These are phyloP conservation scores for Paxillus rubicundulus DNA, from an alignment of 768 basidiomycete species.

Conservation along the genomic window DNA sequence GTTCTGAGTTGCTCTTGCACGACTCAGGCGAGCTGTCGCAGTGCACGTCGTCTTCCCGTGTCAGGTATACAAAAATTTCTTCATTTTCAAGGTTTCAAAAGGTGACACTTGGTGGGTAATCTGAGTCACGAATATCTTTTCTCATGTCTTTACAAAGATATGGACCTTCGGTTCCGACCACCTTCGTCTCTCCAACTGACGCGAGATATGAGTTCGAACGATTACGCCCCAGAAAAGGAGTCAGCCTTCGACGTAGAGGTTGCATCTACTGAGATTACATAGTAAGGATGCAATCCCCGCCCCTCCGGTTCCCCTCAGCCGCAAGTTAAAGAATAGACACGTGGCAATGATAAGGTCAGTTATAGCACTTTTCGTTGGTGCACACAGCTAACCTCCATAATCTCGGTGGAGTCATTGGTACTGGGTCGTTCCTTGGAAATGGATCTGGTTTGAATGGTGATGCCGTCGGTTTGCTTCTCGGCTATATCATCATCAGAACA, in stretches of 20 bases:
- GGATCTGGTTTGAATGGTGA: conserved; percentile 36
- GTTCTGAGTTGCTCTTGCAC: too few species aligned
- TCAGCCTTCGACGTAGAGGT: neutral
- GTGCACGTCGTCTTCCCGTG: too few species aligned
- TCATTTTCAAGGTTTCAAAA: too few species aligned
- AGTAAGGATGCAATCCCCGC: neutral
- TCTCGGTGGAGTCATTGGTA: conserved; percentile 39
- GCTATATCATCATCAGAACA: conserved; percentile 34
- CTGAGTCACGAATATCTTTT: neutral
- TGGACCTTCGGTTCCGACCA: neutral
- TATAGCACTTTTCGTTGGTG: neutral
- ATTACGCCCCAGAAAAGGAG: neutral
- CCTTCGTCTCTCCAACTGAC: neutral
- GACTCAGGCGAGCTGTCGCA: too few species aligned
- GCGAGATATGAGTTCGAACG: conserved; percentile 1
- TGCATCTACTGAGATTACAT: conserved; percentile 1
- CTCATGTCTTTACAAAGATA: conserved; percentile 8
- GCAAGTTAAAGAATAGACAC: conserved; percentile 27
- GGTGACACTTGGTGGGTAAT: neutral
- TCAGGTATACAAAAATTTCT: neutral
- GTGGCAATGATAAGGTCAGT: conserved; percentile 28
- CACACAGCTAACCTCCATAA: neutral
- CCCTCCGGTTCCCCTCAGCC: conserved; percentile 3
- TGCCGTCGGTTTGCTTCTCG: conserved; percentile 42
- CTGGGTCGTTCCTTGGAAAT: conserved; percentile 28